Conservation (phyloP, 2,329 filamentous ascomycete species). For the Colletotrichum spinosum region DNA sequence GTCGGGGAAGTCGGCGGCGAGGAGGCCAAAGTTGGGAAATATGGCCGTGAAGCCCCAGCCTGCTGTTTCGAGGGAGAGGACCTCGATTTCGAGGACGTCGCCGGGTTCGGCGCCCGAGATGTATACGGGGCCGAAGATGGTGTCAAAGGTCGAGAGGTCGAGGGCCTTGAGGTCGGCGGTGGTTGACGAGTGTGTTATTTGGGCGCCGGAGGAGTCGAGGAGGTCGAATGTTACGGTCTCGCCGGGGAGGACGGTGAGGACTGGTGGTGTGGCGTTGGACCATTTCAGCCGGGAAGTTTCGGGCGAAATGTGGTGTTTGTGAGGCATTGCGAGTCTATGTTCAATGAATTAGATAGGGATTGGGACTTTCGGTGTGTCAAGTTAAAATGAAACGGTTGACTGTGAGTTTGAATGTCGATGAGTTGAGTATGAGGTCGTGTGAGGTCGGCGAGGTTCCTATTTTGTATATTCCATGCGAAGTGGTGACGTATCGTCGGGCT, state of each 20-base stretch:
- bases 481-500: no score
- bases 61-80: conserved; percentile 57
- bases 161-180: conserved; percentile 53
- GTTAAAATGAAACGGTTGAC: no score
- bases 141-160: conserved; percentile 56
- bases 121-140: conserved; percentile 63
- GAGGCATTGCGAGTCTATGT: conserved; percentile 3
- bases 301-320: conserved; percentile 41
- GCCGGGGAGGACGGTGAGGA: conserved; percentile 60
- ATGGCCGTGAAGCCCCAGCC: conserved; percentile 66
- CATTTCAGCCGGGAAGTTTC: conserved; percentile 58
- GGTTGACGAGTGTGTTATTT: conserved; percentile 57
- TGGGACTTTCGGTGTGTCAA: no score
- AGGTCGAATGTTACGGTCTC: conserved; percentile 60
- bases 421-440: no score
- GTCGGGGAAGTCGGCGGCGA: conserved; percentile 59
- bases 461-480: no score
- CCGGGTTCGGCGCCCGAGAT: conserved; percentile 61
- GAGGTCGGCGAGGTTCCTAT: no score
- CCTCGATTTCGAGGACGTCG: conserved; percentile 63
- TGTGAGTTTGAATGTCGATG: no score
- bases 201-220: conserved; percentile 62
- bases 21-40: conserved; percentile 61
- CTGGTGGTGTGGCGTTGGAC: conserved; percentile 58
- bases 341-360: no score